A percentile compares a stretch with the other conserved stretches of the same genome.
Conservation (phyloP, 768 basidiomycete species). For the Mycena indigotica region DNA sequence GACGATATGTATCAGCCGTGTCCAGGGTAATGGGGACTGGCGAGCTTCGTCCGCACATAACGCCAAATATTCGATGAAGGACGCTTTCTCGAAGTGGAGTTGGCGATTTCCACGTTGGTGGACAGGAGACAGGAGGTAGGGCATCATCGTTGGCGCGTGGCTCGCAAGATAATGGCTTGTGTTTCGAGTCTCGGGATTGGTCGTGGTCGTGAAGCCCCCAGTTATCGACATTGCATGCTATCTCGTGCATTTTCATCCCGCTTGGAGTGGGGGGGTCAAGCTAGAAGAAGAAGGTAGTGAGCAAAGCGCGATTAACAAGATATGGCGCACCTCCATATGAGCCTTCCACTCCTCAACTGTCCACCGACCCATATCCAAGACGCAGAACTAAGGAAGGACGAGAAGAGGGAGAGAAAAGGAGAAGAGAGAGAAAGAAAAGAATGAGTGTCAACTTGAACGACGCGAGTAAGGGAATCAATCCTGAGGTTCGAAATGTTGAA, state of each 20-base stretch:
- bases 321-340: slow-evolving; percentile 9
- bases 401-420: slow-evolving; percentile 9
- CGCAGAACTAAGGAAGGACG: neutral
- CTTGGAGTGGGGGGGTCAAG: neutral
- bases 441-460: neutral
- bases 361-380: slow-evolving; percentile 14
- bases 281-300: neutral
- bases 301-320: neutral
- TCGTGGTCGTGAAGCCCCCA: neutral
- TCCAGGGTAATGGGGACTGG: neutral
- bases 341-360: slow-evolving; percentile 10
- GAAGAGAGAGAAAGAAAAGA: neutral
- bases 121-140: neutral
- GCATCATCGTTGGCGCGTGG: neutral
- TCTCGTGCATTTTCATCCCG: neutral
- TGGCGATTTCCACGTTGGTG: neutral
- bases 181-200: neutral
- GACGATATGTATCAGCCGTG: neutral
- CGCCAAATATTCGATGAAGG: neutral
- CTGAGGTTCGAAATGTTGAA: neutral
- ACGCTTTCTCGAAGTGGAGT: neutral
- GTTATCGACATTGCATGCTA: neutral
- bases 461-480: slow-evolving; percentile 13
- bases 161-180: slow-evolving; percentile 3
- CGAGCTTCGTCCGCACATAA: neutral